phyloP scores from a whole-genome alignment of 805 yeast genomes.

The Candida peoriensis region DNA sequence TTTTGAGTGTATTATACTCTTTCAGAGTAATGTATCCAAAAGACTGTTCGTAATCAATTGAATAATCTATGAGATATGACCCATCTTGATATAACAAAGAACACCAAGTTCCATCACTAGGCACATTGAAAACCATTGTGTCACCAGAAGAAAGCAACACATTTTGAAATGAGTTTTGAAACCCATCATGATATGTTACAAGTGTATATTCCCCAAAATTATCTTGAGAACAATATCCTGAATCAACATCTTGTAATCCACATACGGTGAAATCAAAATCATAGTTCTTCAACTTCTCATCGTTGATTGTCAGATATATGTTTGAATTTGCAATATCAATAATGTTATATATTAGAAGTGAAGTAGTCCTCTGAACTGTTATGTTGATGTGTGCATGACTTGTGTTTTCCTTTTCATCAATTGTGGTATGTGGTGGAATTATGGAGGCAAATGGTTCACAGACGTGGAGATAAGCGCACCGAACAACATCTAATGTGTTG shows the following conservation, averaged over 20 bases:
- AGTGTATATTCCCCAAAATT: slow-evolving; percentile 4
- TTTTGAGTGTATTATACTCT: slow-evolving; percentile 1
- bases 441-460: no score
- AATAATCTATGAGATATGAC: neutral
- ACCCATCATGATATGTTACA: no score
- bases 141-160: neutral
- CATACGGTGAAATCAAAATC: slow-evolving; percentile 5
- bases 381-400: neutral
- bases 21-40: slow-evolving; percentile 5
- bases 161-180: neutral
- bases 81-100: slow-evolving; percentile 9
- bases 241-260: slow-evolving; percentile 7
- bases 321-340: slow-evolving; percentile 4
- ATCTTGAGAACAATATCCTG: neutral
- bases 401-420: no score
- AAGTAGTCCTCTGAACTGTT: neutral
- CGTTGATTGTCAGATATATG: slow-evolving; percentile 1
- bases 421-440: no score
- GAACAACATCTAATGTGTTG: no score
- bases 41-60: neutral
- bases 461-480: no score
- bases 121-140: neutral
- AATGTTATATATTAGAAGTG: slow-evolving; percentile 5
- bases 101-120: slow-evolving; percentile 9
- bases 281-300: slow-evolving; percentile 5